These are phyloP conservation scores for Paecilomyces fulvus DNA, from an alignment of 2,329 filamentous ascomycete genomes.

Conservation along the genomic window DNA sequence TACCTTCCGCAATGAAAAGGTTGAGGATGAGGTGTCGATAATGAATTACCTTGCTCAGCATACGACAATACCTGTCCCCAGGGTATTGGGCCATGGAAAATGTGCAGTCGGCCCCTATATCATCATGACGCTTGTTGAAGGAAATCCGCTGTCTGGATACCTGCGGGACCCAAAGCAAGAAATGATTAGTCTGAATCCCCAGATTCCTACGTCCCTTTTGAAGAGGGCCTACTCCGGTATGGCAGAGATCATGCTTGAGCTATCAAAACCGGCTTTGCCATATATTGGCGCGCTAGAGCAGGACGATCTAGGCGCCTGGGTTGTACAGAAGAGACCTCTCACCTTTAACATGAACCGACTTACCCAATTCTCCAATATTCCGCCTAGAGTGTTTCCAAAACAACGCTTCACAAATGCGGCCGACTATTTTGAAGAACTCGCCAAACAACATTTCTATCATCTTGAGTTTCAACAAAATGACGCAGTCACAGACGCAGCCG, in stretches of 20 bases:
- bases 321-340: slow-evolving; percentile 5
- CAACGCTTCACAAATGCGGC: slow-evolving; percentile 13
- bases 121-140: slow-evolving; percentile 19
- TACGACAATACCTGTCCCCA: slow-evolving; percentile 17
- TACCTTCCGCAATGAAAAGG: slow-evolving; percentile 19
- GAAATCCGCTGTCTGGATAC: slow-evolving; percentile 12
- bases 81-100: slow-evolving; percentile 13
- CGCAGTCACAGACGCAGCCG: slow-evolving; percentile 13
- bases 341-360: slow-evolving; percentile 20
- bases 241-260: slow-evolving; percentile 17
- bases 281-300: slow-evolving; percentile 14
- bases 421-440: slow-evolving; percentile 20
- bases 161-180: slow-evolving; percentile 13
- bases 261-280: slow-evolving; percentile 16
- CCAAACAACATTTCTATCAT: slow-evolving; percentile 17
- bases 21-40: slow-evolving; percentile 18
- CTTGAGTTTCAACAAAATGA: slow-evolving; percentile 20
- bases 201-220: slow-evolving; percentile 11
- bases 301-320: slow-evolving; percentile 2
- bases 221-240: slow-evolving; percentile 16
- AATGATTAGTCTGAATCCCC: slow-evolving; percentile 9
- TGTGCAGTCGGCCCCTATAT: slow-evolving; percentile 16
- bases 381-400: slow-evolving; percentile 9
- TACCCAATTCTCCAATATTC: slow-evolving; percentile 15
- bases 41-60: slow-evolving; percentile 17